Base-by-base conservation (phyloP, 306 rosid species). In the Chamaecrista fasciculata region DNA sequence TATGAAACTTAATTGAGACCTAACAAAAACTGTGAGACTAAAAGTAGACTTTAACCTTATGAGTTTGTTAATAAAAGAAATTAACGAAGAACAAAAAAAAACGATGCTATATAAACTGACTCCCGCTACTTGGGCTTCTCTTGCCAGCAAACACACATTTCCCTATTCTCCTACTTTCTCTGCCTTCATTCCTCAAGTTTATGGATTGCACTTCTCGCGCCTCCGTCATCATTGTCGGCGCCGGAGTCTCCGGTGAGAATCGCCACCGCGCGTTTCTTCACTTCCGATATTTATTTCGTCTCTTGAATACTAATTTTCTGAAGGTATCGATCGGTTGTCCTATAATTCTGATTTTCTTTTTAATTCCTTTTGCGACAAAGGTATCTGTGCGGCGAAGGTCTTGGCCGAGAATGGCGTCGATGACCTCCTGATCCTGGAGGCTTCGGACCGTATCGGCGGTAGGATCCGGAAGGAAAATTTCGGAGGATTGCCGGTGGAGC, bases 391-490 rank as follows among this genome's bases (percentile, higher is more conserved):
- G 39, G 97, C 98, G 26, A 94, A 94, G 75, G 90, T 84, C 11
- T 36, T 94, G 71, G 83, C 86, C 3, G 86, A 86, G 83, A 80
- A 82, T 78, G 96, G 97, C 76, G 42, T 90, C 1, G 82, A 79
- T 37, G 96, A 94, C 77, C 6, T 94, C 25, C 28, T 88, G 80
- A 88, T 94, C 16, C 86, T 94, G 0, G 98, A 94, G 76, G 98
- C 97, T 0, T 88, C 98, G 2, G 92, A 90, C 79, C 90, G 96
- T 46, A 87, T 94, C 51, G 98, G 98, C 39, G 97, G 98, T 11
- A 88, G 98, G 80, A 85, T 94, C 64, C 82, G 88, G 6, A 94
- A 86, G 61, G 92, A 94, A 66, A 43, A 66, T 31, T 94, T 94
- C 64, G 96, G 95, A 2, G 97, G 90, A n/a, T 78, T 94, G 48